Conservation (phyloP, 116 monocot species). For the Phalaenopsis hybrid region DNA sequence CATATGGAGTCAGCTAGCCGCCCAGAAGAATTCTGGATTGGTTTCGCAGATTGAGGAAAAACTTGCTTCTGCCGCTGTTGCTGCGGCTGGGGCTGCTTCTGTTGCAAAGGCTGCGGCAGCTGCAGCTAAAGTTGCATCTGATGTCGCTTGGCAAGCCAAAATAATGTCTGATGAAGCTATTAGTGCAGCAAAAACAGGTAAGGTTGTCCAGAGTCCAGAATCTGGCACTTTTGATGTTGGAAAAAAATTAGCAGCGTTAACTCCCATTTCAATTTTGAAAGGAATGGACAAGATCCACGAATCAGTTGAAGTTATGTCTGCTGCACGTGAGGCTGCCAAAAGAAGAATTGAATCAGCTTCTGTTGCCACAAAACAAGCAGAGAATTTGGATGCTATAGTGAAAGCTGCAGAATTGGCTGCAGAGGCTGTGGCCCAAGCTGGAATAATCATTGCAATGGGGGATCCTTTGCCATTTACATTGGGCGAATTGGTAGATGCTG, state of each 20-base stretch:
- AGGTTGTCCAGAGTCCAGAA: constrained; percentile 12
- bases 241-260: constrained; percentile 15
- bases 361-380: constrained; percentile 77
- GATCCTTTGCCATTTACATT: constrained; percentile 68
- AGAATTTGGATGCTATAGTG: constrained; percentile 86
- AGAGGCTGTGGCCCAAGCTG: constrained; percentile 78
- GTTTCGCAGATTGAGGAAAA: constrained; percentile 52
- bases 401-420: constrained; percentile 92
- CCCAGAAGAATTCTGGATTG: constrained; percentile 44
- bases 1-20: constrained; percentile 65
- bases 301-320: constrained; percentile 54
- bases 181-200: constrained; percentile 20
- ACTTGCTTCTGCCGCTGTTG: constrained; percentile 73
- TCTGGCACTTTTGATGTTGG: constrained; percentile 14
- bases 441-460: constrained; percentile 72
- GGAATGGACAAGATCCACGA: constrained; percentile 32
- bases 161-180: constrained; percentile 81
- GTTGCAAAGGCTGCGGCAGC: constrained; percentile 91
- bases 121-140: constrained; percentile 81
- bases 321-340: constrained; percentile 64
- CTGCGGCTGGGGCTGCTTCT: constrained; percentile 45
- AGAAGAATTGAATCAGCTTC: constrained; percentile 76
- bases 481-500: constrained; percentile 58
- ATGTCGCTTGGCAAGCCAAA: constrained; percentile 77
- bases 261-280: constrained; percentile 12